Evolutionary conservation across 2,329 filamentous ascomycete genomes (phyloP).

Genomic region (Rhytidhysteron rufulum): DNA sequence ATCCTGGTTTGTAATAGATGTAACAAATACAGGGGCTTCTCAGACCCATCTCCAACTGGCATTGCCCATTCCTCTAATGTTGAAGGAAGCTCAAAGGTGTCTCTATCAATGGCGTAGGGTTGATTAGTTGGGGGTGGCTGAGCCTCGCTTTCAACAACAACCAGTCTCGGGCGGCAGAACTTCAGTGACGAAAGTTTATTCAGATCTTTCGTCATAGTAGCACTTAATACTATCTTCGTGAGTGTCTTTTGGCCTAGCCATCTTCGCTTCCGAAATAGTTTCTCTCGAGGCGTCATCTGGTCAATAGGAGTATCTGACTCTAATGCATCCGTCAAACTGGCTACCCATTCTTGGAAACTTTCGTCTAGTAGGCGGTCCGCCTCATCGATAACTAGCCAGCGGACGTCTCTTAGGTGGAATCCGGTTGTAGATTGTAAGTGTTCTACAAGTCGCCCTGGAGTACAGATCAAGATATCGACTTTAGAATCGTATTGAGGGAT

Average conservation of each 20-base stretch:
- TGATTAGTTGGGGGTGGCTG: constrained; percentile 15
- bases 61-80: constrained; percentile 46
- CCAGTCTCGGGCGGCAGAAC: constrained; percentile 68
- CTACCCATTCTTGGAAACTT: constrained; percentile 88
- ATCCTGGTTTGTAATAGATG: constrained; percentile 60
- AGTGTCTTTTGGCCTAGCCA: constrained; percentile 46
- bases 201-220: constrained; percentile 85
- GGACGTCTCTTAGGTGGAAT: constrained; percentile 72
- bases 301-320: constrained; percentile 49
- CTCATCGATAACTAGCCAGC: constrained; percentile 91
- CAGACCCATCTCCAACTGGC: constrained; percentile 48
- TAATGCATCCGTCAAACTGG: constrained; percentile 59
- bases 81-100: constrained; percentile 55
- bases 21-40: constrained; percentile 76
- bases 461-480: constrained; percentile 86
- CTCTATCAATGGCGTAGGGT: constrained; percentile 22
- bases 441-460: constrained; percentile 86
- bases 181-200: constrained; percentile 72
- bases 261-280: constrained; percentile 45
- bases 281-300: constrained; percentile 50
- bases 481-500: constrained; percentile 64
- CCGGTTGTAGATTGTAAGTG: constrained; percentile 81
- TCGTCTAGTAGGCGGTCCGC: constrained; percentile 89
- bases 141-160: constrained; percentile 63
- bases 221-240: constrained; percentile 82